Evolutionary conservation across 495 filamentous ascomycete species (phyloP), one percentile per base, ranked within the genome.

Genomic region (Chaetomidium leptoderma): DNA sequence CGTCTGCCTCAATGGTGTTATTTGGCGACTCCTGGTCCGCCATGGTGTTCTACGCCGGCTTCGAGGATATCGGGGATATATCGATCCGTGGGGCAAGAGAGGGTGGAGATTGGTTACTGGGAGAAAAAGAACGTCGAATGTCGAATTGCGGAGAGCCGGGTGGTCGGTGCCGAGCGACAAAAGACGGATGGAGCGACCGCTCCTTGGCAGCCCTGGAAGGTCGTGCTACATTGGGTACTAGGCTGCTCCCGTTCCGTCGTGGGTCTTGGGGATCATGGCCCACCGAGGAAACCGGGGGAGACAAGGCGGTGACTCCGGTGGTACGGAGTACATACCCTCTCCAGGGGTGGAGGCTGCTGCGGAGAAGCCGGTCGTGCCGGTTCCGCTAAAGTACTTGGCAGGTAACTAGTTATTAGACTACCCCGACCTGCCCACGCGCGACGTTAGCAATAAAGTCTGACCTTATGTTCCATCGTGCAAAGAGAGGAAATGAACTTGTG

Each of bases 221-320:
- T n/a, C n/a, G n/a, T 40, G 49, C 49, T 21, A 8, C 21, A 36
- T 51, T 51, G 19, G n/a, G 47, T 23, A 35, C 32, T 53, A 53
- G 49, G 49, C 26, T 29, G 14, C 19, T 40, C 49, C 49, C 49
- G 49, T 30, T 30, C 49, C 49, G 49, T 29, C 47, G 47, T 50
- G 47, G 47, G 47, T 23, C 32, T 36, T n/a, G 47, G 30, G 47
- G 47, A 37, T 29, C 49, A 40, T 40, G 35, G 19, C 19, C 49
- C 49, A 40, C 29, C 23, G 3, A 23, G 4, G n/a, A 21, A 29
- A 40, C 35, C 6, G 16, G n/a, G 35, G 43, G 23, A 7, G 3
- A 23, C 35, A 21, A 30, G 36, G 6, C 2, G 13, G 10, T 21
- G 17, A 51, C 47, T 21, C 32, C 21, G 27, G 5, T 11, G 29